phyloP scores from a whole-genome alignment of 179 eudicot genomes.

The Pouteria campechiana region DNA sequence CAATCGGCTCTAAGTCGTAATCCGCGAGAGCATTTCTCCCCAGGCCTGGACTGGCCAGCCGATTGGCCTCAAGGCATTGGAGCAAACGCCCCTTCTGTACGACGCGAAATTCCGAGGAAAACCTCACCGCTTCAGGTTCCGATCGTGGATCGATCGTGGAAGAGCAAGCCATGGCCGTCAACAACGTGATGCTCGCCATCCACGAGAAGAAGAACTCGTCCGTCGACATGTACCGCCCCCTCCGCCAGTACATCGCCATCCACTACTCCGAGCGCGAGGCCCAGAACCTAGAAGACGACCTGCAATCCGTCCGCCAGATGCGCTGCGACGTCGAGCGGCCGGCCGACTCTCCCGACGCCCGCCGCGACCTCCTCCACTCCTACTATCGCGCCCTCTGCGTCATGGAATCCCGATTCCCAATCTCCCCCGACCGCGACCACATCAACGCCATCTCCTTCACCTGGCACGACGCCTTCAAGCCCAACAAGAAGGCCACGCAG shows the following conservation, averaged over 20 bases:
- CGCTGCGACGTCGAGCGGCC: conserved; percentile 57
- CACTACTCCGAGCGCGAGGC: conserved; percentile 95
- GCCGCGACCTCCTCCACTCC: conserved; percentile 47
- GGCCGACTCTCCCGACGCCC: conserved; percentile 32
- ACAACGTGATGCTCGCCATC: conserved; percentile 72
- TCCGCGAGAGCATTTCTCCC: no score
- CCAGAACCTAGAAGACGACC: conserved; percentile 84
- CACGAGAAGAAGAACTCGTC: conserved; percentile 67
- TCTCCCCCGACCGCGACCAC: conserved; percentile 79
- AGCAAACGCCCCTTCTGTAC: no score
- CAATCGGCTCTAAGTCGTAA: no score
- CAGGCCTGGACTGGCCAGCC: no score
- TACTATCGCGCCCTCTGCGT: conserved; percentile 68
- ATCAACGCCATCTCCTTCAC: conserved; percentile 57
- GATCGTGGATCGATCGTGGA: no score
- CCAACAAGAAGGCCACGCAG: conserved; percentile 58
- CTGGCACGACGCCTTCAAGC: conserved; percentile 90
- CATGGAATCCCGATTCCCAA: conserved; percentile 87
- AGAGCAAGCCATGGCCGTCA: no score
- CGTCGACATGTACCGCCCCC: conserved; percentile 77
- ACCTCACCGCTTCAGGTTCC: no score
- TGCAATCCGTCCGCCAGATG: conserved; percentile 64
- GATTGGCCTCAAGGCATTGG: no score
- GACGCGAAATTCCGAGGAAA: no score
- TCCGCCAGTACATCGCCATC: conserved; percentile 71